phyloP scores from a whole-genome alignment of 345 rosid species.

The Hevea brasiliensis region DNA sequence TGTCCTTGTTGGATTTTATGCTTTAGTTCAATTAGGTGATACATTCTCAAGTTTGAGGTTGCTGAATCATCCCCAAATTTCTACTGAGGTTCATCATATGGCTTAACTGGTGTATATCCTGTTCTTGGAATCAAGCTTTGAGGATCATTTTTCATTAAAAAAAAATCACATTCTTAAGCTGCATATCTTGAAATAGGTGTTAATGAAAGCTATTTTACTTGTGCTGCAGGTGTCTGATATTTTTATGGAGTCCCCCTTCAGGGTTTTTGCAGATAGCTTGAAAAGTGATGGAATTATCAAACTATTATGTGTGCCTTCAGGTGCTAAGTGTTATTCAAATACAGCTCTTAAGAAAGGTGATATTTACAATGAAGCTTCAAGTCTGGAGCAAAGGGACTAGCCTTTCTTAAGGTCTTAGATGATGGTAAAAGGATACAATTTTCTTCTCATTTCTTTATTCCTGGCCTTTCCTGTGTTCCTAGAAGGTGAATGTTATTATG shows the following conservation, averaged over 20 bases:
- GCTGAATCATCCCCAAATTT: background rate
- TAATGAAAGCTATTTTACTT: constrained; percentile 8
- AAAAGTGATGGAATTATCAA: constrained; percentile 73
- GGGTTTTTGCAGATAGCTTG: constrained; percentile 70
- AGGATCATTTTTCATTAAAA: background rate
- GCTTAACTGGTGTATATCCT: background rate
- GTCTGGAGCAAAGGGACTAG: constrained; percentile 96
- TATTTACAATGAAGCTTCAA: constrained; percentile 75
- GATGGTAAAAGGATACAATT: constrained; percentile 50
- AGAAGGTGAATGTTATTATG: background rate
- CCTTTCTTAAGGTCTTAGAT: constrained; percentile 86
- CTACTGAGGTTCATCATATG: background rate
- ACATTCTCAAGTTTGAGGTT: background rate
- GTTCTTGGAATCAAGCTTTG: background rate
- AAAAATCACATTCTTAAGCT: background rate
- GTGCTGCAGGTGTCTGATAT: constrained; percentile 76
- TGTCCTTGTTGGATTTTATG: background rate
- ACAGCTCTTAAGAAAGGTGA: constrained; percentile 95
- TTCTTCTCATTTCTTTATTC: constrained; percentile 8
- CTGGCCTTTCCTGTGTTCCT: background rate
- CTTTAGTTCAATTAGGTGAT: background rate
- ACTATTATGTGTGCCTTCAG: constrained; percentile 72
- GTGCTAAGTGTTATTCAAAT: constrained; percentile 73
- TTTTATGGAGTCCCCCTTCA: constrained; percentile 67
- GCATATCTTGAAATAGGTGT: background rate